Evolutionary conservation across 345 rosid genomes (phyloP).

Genomic region (Eucalyptus microcorys): DNA sequence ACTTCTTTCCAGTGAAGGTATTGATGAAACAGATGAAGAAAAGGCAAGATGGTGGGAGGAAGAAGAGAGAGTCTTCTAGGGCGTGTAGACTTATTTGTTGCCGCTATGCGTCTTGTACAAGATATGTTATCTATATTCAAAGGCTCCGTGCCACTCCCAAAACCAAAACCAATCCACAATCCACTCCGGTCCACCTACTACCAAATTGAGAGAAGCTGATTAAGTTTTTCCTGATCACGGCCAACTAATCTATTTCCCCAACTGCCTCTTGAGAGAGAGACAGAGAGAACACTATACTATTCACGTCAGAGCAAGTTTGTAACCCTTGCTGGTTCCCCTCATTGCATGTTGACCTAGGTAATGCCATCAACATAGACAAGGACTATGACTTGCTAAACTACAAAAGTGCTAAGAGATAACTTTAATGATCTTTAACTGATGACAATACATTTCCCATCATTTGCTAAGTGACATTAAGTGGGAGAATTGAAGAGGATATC

Average conservation of each 20-base stretch:
- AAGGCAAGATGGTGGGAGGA: slow-evolving; percentile 64
- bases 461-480: not conserved
- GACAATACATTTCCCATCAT: not conserved
- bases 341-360: not conserved
- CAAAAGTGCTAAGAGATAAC: not conserved
- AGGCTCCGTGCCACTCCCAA: not conserved
- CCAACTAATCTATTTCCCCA: not conserved
- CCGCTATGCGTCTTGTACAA: slow-evolving; percentile 91
- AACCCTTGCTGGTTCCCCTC: not conserved
- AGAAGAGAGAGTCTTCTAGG: slow-evolving; percentile 55
- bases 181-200: not conserved
- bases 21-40: slow-evolving; percentile 55
- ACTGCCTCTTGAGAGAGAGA: not conserved
- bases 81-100: slow-evolving; percentile 64
- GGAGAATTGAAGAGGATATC: not conserved
- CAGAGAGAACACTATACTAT: not conserved
- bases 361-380: not conserved
- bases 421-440: not conserved
- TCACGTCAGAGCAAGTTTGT: not conserved
- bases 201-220: not conserved
- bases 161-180: not conserved
- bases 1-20: slow-evolving; percentile 49
- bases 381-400: not conserved
- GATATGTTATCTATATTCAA: slow-evolving; percentile 19
- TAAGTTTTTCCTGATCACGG: not conserved